A percentile compares a stretch with the other conserved stretches of the same genome.
phyloP scores from a whole-genome alignment of 768 basidiomycete genomes.

The Boletales sp. region DNA sequence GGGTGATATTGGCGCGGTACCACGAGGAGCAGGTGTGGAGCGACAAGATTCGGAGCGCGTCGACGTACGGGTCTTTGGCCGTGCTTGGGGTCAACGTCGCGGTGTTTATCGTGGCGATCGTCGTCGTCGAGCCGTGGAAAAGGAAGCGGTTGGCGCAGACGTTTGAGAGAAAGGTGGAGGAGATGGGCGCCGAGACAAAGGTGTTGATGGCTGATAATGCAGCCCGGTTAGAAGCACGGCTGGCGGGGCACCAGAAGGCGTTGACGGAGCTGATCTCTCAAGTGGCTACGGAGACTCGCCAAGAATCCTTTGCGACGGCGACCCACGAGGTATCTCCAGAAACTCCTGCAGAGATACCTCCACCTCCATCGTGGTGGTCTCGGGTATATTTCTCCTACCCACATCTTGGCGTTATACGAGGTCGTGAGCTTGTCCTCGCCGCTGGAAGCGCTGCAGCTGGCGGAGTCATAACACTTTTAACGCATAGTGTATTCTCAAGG shows the following conservation, averaged over 20 bases:
- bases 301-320: neutral
- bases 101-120: conserved; percentile 86
- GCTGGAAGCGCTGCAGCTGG: conserved; percentile 28
- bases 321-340: conserved; percentile 3
- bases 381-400: conserved; percentile 8
- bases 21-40: conserved; percentile 99
- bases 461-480: conserved; percentile 23
- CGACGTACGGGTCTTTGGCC: conserved; percentile 87
- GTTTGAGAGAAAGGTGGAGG: conserved; percentile 78
- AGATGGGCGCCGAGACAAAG: conserved; percentile 44
- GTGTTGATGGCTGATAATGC: conserved; percentile 46
- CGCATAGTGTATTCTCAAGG: conserved; percentile 14
- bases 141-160: conserved; percentile 79
- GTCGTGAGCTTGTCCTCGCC: conserved; percentile 25
- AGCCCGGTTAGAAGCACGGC: conserved; percentile 42
- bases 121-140: conserved; percentile 97
- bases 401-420: conserved; percentile 5
- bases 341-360: neutral
- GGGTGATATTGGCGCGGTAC: conserved; percentile 83
- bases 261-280: conserved; percentile 28
- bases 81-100: conserved; percentile 84
- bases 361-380: conserved; percentile 8
- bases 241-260: conserved; percentile 45
- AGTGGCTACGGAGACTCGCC: conserved; percentile 12
- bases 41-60: conserved; percentile 94